Evolutionary conservation across 331 rosid species (phyloP), one percentile per base, ranked within the genome.

Genomic region (Stylosanthes scabra): DNA sequence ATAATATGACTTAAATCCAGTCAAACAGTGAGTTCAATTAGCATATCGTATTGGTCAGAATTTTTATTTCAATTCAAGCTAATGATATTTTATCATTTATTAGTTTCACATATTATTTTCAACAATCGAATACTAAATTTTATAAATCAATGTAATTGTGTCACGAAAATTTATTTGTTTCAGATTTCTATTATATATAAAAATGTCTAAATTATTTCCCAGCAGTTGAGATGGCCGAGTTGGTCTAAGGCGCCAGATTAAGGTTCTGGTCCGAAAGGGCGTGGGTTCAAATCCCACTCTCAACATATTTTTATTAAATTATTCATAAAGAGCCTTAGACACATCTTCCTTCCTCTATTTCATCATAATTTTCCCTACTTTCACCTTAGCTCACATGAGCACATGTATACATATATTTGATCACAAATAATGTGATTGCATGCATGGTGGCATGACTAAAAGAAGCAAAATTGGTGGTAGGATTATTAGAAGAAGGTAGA

Each of bases 221-320:
- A n/a, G n/a, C n/a, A n/a, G 84, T 80, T 81, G 96, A 91, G 84
- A 85, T 91, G 93, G 95, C 96, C 95, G 97, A 93, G 97, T 93
- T 91, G 96, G 97, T 91, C 97, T 91, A 91, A 94, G 99, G 97
- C 87, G 93, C 92, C 96, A 90, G 96, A 87, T 91, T 95, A 88
- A 95, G 97, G 97, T 95, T 90, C 93, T 91, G 91, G 99, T 95
- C 96, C 91, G 92, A 86, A 91, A 82, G 89, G 81, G 89, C 89
- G 83, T 83, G 85, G 82, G 85, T 83, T 83, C 87, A 63, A 83
- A 83, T 80, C 87, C 87, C 87, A 83, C 87, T 71, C 77, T 83
- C 87, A 83, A 83, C 86, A n/a, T n/a, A n/a, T n/a, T n/a, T n/a
- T n/a, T n/a, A n/a, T n/a, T n/a, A n/a, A n/a, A n/a, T n/a, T n/a